Evolutionary conservation across 2,329 filamentous ascomycete genomes (phyloP).

Genomic region (Colletotrichum simmondsii): DNA sequence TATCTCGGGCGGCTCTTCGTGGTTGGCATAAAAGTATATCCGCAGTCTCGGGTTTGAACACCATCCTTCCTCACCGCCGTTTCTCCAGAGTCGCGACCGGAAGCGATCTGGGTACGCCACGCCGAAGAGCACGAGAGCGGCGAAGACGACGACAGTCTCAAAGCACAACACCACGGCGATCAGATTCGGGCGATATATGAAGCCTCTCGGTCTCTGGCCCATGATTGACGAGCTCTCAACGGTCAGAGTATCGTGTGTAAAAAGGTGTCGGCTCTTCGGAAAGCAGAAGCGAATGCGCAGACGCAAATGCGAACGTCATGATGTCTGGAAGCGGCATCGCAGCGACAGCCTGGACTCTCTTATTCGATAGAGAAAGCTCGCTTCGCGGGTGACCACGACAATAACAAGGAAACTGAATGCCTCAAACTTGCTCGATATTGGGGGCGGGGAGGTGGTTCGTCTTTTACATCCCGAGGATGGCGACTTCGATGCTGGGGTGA

Average conservation of each 20-base stretch:
- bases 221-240: background rate
- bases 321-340: background rate
- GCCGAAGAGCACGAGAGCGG: slow-evolving; percentile 36
- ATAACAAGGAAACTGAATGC: background rate
- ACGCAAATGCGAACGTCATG: background rate
- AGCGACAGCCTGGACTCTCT: background rate
- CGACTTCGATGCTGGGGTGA: background rate
- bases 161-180: slow-evolving; percentile 26
- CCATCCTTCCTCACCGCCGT: slow-evolving; percentile 42
- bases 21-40: slow-evolving; percentile 45
- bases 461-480: background rate
- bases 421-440: slow-evolving; percentile 13
- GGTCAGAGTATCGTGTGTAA: background rate
- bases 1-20: slow-evolving; percentile 41
- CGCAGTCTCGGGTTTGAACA: slow-evolving; percentile 43
- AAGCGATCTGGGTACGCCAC: slow-evolving; percentile 39
- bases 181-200: background rate
- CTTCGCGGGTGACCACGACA: background rate
- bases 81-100: slow-evolving; percentile 40
- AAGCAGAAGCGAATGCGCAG: background rate
- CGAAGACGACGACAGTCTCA: slow-evolving; percentile 35
- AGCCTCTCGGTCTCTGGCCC: background rate
- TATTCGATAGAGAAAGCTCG: background rate
- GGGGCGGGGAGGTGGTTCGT: background rate
- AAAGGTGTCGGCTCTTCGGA: background rate